Base-by-base conservation (phyloP, 2,329 filamentous ascomycete species). In the Diaporthe sp. region DNA sequence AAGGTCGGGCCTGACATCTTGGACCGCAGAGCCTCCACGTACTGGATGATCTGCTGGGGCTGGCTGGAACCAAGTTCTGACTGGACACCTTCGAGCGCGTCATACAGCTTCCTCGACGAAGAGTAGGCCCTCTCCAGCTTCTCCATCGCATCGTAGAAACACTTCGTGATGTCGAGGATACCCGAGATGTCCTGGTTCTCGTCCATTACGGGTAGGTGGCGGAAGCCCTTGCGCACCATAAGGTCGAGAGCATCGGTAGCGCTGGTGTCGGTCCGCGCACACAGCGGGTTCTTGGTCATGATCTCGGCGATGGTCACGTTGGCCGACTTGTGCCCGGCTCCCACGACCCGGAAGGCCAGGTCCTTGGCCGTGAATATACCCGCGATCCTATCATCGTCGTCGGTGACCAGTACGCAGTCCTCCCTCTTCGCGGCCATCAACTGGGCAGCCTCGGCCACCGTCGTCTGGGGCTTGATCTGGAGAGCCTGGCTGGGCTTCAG, bases 131-230 rank as follows among this genome's bases (percentile, higher is more conserved):
- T 94, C 88, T 99, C 97, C 76, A 99, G 88, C 88, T 99, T 99
- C 88, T 99, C 97, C 97, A 99, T 99, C 58, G 97, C 97, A 86
- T 99, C 97, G 86, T 99, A 99, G 86, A 99, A 99, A 86, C 97
- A 99, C 86, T 98, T 99, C 75, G 97, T 99, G 81, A 99, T 99
- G 85, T 99, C 97, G 73, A 99, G 88, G 79, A 99, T 96, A 88
- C 97, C 97, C 10, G 96, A 98, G 78, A 99, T 99, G 82, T 99
- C 96, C 86, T 99, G 97, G 85, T 99, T 98, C 88, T 99, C 97
- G 85, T 99, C 97, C 97, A 99, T 99, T 79, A 99, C 97, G 4
- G 97, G 97, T 82, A 99, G 86, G 87, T 99, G 97, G 80, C 97
- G 92, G 89, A 99, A 99, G 25, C 97, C 97, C 87, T 98, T 98